Base-by-base conservation (phyloP, 2,329 filamentous ascomycete genomes). In the Ceratocystis cubensis region DNA sequence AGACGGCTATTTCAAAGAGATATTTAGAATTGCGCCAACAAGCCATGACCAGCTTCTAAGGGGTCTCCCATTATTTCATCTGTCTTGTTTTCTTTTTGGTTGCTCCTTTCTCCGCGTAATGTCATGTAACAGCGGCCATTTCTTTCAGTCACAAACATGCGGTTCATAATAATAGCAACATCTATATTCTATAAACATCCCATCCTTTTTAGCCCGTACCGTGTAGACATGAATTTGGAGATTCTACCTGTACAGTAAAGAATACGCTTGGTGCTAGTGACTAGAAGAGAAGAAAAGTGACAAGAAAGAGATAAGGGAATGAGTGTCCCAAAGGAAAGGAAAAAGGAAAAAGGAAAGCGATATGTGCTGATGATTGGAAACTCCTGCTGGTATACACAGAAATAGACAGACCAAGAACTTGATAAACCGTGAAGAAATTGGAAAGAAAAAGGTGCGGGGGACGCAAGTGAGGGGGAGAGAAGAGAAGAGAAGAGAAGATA, bases 201-300 rank as follows among this genome's bases (percentile, higher is more conserved):
- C 59, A 62, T 62, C 59, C 59, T 46, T 62, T 62, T 22, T 44
- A 22, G 33, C 59, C 59, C 33, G 41, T 62, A 62, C 33, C 33
- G 20, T 41, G 41, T 62, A 44, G 33, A 62, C n/a, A 37, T 45
- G 59, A 44, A 62, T 15, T 46, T n/a, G 8, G 59, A 45, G 33
- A 53, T 53, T 53, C 22, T 53, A 28, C 59, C 44, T 62, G 59
- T 41, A 62, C 33, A 46, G 59, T 62, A 25, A 46, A 62, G 33
- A 41, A 46, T 44, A 22, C 33, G 41, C 33, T 46, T 33, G 59
- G 41, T 30, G 10, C 59, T 25, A 46, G 22, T 25, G 59, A 62
- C 33, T 30, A 62, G 28, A 62, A 62, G 59, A 62, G n/a, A 62
- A 62, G 41, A 62, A n/a, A 59, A 59, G 37, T 41, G 56, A 59